Conservation (phyloP, 305 asterid genomes). For the Fraxinus sp. region DNA sequence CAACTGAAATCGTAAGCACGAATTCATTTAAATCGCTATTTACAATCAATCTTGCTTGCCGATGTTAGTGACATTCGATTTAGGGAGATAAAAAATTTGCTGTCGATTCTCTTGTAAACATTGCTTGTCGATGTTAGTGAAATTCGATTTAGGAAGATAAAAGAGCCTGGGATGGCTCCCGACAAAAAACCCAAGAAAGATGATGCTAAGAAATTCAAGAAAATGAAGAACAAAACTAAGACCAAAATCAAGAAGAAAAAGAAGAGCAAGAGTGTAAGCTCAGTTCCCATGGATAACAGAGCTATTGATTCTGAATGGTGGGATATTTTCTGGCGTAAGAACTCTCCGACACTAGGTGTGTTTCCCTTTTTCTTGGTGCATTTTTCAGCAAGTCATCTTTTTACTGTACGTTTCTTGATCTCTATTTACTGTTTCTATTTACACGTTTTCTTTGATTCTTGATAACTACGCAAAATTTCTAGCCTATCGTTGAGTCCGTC, state of each 20-base stretch:
- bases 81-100: no score
- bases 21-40: not conserved
- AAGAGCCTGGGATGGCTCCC: constrained; percentile 54
- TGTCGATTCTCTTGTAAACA: no score
- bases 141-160: not conserved
- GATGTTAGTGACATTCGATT: no score
- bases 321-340: constrained; percentile 80
- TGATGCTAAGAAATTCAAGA: constrained; percentile 55
- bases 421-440: not conserved
- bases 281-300: constrained; percentile 53
- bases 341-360: constrained; percentile 47
- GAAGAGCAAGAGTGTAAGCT: constrained; percentile 39
- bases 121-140: not conserved
- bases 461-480: not conserved
- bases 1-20: not conserved
- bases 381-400: constrained; percentile 6
- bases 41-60: not conserved
- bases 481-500: not conserved
- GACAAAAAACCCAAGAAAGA: constrained; percentile 54
- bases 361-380: constrained; percentile 9
- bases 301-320: constrained; percentile 94
- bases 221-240: constrained; percentile 34
- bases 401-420: not conserved
- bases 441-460: not conserved
- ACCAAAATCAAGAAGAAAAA: constrained; percentile 44